Percentiles rank a stretch among this genome's conserved stretches.
Evolutionary conservation across 352 stramenopile species (phyloP).

Genomic region (Phytophthora pluvialis): DNA sequence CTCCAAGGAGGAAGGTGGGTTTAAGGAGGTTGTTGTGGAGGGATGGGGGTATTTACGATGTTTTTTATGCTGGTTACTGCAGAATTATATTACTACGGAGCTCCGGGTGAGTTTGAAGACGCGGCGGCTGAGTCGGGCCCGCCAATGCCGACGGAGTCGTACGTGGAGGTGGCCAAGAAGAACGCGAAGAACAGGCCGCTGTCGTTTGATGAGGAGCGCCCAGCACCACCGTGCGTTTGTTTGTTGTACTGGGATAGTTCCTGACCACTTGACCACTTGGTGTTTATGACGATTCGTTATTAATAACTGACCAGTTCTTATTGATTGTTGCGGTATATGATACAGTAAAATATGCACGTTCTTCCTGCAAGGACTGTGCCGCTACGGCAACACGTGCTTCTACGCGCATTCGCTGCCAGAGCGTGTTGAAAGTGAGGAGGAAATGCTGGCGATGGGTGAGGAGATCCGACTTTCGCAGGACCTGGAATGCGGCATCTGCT

Average conservation of each 20-base stretch:
- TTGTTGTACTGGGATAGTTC: background rate
- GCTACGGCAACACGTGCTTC: conserved; percentile 84
- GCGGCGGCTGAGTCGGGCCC: conserved; percentile 17
- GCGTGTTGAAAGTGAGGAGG: conserved; percentile 48
- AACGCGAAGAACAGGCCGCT: conserved; percentile 43
- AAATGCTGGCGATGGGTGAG: conserved; percentile 61
- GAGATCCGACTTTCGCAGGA: conserved; percentile 71
- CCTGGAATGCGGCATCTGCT: conserved; percentile 89
- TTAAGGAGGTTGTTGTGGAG: background rate
- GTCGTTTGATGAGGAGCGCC: conserved; percentile 46
- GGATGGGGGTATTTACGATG: background rate
- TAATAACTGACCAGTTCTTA: conserved; percentile 8
- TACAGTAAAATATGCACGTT: conserved; percentile 87
- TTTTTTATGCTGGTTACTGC: background rate
- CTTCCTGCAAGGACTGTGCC: conserved; percentile 79
- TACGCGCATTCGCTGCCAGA: conserved; percentile 74
- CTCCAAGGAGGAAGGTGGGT: conserved; percentile 84
- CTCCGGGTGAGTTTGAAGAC: conserved; percentile 69
- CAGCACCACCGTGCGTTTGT: conserved; percentile 59
- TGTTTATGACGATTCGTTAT: no score
- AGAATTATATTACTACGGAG: conserved; percentile 86
- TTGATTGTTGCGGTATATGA: conserved; percentile 6
- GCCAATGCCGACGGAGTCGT: conserved; percentile 51
- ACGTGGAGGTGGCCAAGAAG: conserved; percentile 59
- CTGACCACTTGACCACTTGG: background rate